These are phyloP conservation scores for Lotus japonicus DNA, from an alignment of 306 rosid species.

Conservation along the genomic window DNA sequence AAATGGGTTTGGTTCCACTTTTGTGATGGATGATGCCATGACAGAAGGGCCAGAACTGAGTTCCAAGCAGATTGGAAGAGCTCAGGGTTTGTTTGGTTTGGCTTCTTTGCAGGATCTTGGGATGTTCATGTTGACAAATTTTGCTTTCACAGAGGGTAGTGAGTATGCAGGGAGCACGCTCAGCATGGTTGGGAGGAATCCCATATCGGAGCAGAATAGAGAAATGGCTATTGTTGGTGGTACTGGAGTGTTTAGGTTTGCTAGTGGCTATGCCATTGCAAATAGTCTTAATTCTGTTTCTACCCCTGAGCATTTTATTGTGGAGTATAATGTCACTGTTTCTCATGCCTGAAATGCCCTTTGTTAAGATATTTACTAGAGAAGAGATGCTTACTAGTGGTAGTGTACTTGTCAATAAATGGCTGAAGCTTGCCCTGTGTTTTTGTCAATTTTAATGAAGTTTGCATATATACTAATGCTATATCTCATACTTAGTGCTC, in stretches of 20 bases:
- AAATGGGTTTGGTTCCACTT: constrained; percentile 18
- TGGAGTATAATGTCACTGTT: constrained; percentile 24
- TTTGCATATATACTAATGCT: no score
- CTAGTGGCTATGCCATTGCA: constrained; percentile 24
- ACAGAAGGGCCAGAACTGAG: constrained; percentile 23
- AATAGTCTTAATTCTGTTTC: constrained; percentile 18
- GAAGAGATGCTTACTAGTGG: background rate
- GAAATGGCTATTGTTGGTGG: constrained; percentile 33
- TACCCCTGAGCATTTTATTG: constrained; percentile 28
- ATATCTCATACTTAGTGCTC: no score
- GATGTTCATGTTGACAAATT: constrained; percentile 21
- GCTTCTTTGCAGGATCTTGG: constrained; percentile 22
- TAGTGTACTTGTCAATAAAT: background rate
- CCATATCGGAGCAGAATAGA: constrained; percentile 13
- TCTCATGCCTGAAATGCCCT: background rate
- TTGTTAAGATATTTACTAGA: no score
- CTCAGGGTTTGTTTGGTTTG: constrained; percentile 25
- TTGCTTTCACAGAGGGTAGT: constrained; percentile 7
- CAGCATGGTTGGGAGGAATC: constrained; percentile 26
- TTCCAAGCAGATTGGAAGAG: constrained; percentile 27
- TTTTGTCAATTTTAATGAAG: background rate
- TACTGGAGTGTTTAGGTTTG: constrained; percentile 27
- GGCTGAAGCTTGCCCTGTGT: background rate
- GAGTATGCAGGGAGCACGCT: constrained; percentile 17
- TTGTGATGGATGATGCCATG: constrained; percentile 26